phyloP scores from a whole-genome alignment of 2,329 filamentous ascomycete species.

The Orbilia javanica region DNA sequence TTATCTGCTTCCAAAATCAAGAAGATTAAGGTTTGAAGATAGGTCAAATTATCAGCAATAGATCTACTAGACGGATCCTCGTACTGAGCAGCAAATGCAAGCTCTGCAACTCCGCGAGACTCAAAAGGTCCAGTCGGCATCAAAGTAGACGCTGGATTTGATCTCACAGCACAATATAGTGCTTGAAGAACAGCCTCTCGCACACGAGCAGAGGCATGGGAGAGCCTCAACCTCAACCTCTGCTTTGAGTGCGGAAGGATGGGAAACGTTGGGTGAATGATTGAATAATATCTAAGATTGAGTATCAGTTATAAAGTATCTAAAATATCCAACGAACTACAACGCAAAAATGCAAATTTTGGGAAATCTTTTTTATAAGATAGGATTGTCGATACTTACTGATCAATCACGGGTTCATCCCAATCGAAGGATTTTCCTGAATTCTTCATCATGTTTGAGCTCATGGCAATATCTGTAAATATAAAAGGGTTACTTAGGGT shows the following conservation, averaged over 20 bases:
- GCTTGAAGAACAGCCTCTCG: constrained; percentile 76
- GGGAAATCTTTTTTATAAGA: neutral
- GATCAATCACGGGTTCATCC: constrained; percentile 67
- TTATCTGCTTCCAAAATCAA: constrained; percentile 76
- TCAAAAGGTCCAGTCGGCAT: constrained; percentile 63
- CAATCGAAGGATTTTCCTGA: constrained; percentile 65
- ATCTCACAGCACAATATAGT: constrained; percentile 72
- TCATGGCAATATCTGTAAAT: constrained; percentile 62
- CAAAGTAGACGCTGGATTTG: constrained; percentile 66
- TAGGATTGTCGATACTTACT: constrained; percentile 62
- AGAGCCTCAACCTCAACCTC: constrained; percentile 71
- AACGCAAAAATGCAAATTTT: constrained; percentile 45
- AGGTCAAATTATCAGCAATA: constrained; percentile 68
- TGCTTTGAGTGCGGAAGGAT: constrained; percentile 73
- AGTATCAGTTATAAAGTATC: constrained; percentile 43
- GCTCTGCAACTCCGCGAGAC: constrained; percentile 66
- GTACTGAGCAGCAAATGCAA: constrained; percentile 67
- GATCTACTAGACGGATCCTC: constrained; percentile 66
- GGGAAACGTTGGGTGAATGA: constrained; percentile 77
- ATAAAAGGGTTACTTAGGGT: constrained; percentile 62
- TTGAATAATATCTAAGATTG: constrained; percentile 71
- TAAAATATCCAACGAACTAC: constrained; percentile 49
- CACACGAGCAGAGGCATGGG: constrained; percentile 71
- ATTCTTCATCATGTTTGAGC: constrained; percentile 60
- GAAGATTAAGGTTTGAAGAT: constrained; percentile 76